Conservation (phyloP, 192 early-diverging fungal genomes). For the Coemansia sp. region DNA sequence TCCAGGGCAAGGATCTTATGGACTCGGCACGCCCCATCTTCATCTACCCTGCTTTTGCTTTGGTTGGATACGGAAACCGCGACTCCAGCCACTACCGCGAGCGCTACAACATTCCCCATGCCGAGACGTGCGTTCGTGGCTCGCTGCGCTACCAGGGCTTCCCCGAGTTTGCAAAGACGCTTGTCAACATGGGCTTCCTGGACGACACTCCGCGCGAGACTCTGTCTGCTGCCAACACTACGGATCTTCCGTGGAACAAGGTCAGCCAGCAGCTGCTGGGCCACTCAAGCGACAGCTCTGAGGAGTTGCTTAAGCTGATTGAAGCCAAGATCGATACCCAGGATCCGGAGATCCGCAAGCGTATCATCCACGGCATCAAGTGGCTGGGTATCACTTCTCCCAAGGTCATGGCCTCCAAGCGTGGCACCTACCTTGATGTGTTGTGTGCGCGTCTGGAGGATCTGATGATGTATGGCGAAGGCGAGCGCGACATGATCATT, state of each 20-base stretch:
- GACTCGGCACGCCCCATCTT: constrained; percentile 86
- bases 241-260: constrained; percentile 71
- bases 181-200: constrained; percentile 92
- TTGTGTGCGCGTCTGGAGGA: constrained; percentile 95
- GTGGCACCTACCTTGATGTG: constrained; percentile 83
- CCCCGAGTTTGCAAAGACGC: constrained; percentile 92
- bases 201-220: constrained; percentile 67
- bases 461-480: constrained; percentile 90
- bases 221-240: constrained; percentile 58
- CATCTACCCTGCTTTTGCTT: constrained; percentile 94
- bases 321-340: constrained; percentile 66
- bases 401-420: constrained; percentile 58
- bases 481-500: constrained; percentile 96
- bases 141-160: constrained; percentile 97
- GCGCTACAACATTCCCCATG: constrained; percentile 94
- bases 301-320: constrained; percentile 63
- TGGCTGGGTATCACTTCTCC: constrained; percentile 89
- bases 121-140: constrained; percentile 89
- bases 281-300: constrained; percentile 19
- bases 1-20: constrained; percentile 85
- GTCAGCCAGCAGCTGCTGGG: constrained; percentile 66
- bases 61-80: constrained; percentile 96
- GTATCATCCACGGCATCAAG: constrained; percentile 72
- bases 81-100: constrained; percentile 94
- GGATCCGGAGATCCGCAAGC: constrained; percentile 57